Base-by-base conservation (phyloP, 257 asterid species). In the Gentiana straminea region DNA sequence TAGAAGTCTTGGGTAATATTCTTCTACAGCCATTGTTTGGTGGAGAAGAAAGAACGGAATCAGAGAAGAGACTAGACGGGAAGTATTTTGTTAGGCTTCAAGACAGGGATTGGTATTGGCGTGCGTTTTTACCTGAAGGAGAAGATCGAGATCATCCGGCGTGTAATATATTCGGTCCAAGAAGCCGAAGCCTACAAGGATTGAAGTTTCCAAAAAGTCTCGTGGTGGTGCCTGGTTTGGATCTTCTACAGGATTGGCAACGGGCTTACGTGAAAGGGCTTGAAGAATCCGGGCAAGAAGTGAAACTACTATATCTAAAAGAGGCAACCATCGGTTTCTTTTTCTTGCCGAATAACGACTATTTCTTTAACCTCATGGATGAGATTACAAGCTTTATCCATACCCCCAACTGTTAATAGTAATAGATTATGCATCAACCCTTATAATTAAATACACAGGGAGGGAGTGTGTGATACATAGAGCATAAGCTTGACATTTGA, bases 71-170 rank as follows among this genome's bases (percentile, higher is more conserved):
- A 59, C 57, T 76, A 41, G 78, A 76, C 33, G 73, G 78, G 51
- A 76, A 66, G 50, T 76, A 72, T 64, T 76, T 76, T 35, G 81
- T 72, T 9, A 73, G 59, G 34, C 10, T 77, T 36, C 79, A 73
- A 59, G 82, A 77, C 37, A 61, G 82, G 63, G 82, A 77, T 54
- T 77, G 82, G 79, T 72, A 76, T 15, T 76, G 81, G 81, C 63
- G 78, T 41, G 81, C 81, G 0, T 76, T 66, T 56, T 44, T 73
- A 15, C 82, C 77, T 0, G 68, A 77, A 57, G 79, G 82, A 11
- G 82, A 77, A 55, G 79, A 73, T 45, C 60, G 82, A 43, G 77
- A 77, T 35, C 79, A 77, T 53, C 79, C 79, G 3, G 77, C 82
- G 5, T 76, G 78, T 54, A 76, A 76, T 51, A 67, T 76, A 51